Evolutionary conservation across 2,329 filamentous ascomycete genomes (phyloP), one percentile per base, ranked within the genome.

Genomic region (Hypoxylon sp.): DNA sequence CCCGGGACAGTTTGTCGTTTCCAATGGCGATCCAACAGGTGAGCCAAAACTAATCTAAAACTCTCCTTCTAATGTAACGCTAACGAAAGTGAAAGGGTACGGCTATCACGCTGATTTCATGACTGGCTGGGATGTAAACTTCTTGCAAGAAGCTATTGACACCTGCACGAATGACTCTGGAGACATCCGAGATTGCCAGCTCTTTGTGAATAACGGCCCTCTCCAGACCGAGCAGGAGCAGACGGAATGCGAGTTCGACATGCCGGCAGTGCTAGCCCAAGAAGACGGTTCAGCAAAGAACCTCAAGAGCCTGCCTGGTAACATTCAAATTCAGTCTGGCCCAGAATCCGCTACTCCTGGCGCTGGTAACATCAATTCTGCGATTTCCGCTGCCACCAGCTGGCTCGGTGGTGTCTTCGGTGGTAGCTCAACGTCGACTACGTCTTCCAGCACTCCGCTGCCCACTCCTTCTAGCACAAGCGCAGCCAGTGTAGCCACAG

Each of bases 61-160:
- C 17, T 5, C 11, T 45, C 30, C 13, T 34, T 7, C 56, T 34
- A 32, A 23, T 25, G 19, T 13, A 1, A 23, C 57, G 67, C 72
- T 72, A 70, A 72, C 52, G 2, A 51, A 2, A 4, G 23, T 34
- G 46, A 2, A 58, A 90, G 90, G 93, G 51, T 92, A 85, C 72
- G 91, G 92, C 36, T 93, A 93, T 77, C 88, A 96, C 76, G 93
- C 85, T 52, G 93, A 97, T 76, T 94, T 95, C 80, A 89, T 94
- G 74, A 90, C 86, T 76, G 93, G 92, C 28, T 97, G 93, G 93
- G 86, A 94, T 1, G 75, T 81, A 7, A 81, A 83, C 2, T 89
- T 93, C 79, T 85, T 96, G 36, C 89, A 94, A 78, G 56, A 85
- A 5, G 93, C 93, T n/a, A 84, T 94, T 68, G 79, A 94, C 50